A percentile compares a stretch with the other conserved stretches of the same genome.
Conservation (phyloP, 768 basidiomycete species). For the Lentinula boryana region DNA sequence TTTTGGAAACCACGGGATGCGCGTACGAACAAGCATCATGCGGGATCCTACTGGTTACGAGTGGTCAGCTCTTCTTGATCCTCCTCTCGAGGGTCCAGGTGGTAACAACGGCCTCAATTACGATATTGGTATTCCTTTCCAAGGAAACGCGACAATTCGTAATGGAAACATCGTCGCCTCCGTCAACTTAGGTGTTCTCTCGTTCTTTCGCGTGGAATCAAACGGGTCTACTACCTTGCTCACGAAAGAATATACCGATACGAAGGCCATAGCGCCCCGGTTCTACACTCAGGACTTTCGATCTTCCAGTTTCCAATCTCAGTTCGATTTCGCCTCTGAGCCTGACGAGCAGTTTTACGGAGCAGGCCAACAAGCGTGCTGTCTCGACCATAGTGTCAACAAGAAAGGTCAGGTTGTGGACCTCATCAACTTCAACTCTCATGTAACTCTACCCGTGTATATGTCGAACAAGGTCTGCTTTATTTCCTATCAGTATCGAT, state of each 20-base stretch:
- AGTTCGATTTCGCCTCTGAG: conserved; percentile 25
- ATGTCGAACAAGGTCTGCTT: conserved; percentile 29
- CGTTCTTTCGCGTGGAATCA: conserved; percentile 24
- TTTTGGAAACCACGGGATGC: conserved; percentile 29
- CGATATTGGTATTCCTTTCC: conserved; percentile 22
- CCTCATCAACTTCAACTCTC: conserved; percentile 29
- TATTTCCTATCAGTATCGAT: not conserved
- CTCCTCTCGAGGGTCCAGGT: conserved; percentile 28
- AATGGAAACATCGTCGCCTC: conserved; percentile 26
- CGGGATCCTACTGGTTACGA: conserved; percentile 28
- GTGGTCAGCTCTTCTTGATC: conserved; percentile 27
- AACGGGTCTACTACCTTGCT: conserved; percentile 22
- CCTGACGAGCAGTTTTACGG: conserved; percentile 30
- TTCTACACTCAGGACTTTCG: conserved; percentile 27
- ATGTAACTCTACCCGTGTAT: conserved; percentile 27
- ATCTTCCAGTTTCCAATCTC: conserved; percentile 22
- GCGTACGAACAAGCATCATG: conserved; percentile 27
- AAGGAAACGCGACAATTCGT: conserved; percentile 22
- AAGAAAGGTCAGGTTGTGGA: conserved; percentile 34
- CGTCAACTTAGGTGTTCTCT: conserved; percentile 18
- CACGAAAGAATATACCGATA: conserved; percentile 24
- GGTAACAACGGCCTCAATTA: conserved; percentile 22
- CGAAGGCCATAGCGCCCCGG: conserved; percentile 22
- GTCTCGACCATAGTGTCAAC: conserved; percentile 28
- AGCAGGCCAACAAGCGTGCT: conserved; percentile 30